These are phyloP conservation scores for Porcisia deanei DNA, from an alignment of 208 protist species.

Conservation along the genomic window DNA sequence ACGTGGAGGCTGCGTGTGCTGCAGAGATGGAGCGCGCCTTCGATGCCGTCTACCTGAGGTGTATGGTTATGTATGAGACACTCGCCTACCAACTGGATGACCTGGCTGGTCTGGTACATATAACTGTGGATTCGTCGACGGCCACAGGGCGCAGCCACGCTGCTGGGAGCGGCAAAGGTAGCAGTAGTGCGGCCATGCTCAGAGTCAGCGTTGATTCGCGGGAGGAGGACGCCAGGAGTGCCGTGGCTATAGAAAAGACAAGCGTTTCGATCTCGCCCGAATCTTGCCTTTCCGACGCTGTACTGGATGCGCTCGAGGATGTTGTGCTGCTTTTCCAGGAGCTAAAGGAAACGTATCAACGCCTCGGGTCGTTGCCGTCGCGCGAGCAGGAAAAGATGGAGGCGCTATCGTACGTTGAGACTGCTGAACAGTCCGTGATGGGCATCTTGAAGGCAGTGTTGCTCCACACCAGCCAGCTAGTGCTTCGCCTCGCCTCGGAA, in stretches of 20 bases:
- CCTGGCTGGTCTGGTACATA: constrained; percentile 23
- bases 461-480: constrained; percentile 21
- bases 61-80: constrained; percentile 68
- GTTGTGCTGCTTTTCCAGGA: constrained; percentile 34
- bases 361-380: constrained; percentile 19
- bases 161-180: neutral
- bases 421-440: constrained; percentile 31
- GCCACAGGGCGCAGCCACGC: neutral
- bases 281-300: constrained; percentile 8
- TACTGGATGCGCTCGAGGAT: constrained; percentile 30
- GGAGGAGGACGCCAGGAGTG: neutral
- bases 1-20: constrained; percentile 53
- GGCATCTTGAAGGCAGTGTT: constrained; percentile 28
- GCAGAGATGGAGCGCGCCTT: constrained; percentile 65
- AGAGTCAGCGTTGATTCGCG: neutral
- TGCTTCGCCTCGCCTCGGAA: neutral
- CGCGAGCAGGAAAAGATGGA: constrained; percentile 28
- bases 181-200: neutral
- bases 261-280: constrained; percentile 5
- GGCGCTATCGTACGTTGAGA: constrained; percentile 16
- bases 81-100: constrained; percentile 47
- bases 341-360: constrained; percentile 24
- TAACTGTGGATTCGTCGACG: constrained; percentile 12
- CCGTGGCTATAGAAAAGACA: constrained; percentile 1
- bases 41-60: constrained; percentile 53